A percentile compares a stretch with the other conserved stretches of the same genome.
These are phyloP conservation scores for Rhodotorula glutinis DNA, from an alignment of 1,284 basidiomycete genomes.

Conservation along the genomic window DNA sequence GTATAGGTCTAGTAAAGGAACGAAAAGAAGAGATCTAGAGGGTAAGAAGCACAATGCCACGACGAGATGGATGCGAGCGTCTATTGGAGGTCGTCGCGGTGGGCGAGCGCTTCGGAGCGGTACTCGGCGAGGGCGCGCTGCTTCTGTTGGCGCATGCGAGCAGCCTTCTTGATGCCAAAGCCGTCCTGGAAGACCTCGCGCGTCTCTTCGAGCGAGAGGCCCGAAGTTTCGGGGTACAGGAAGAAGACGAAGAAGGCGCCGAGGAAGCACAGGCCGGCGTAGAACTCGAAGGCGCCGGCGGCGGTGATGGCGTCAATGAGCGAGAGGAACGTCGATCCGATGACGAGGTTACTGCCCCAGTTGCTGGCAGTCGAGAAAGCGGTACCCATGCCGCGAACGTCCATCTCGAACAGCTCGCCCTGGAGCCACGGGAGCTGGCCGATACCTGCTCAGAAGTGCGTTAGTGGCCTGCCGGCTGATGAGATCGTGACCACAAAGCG, in stretches of 20 bases:
- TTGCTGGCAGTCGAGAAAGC: constrained; percentile 75
- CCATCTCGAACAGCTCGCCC: constrained; percentile 67
- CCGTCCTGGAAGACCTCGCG: constrained; percentile 51
- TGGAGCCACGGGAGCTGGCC: constrained; percentile 63
- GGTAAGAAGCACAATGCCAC: background rate
- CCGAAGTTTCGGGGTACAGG: constrained; percentile 71
- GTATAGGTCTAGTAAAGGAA: too few species aligned
- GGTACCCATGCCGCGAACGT: constrained; percentile 73
- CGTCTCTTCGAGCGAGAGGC: constrained; percentile 73
- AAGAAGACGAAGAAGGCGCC: constrained; percentile 66
- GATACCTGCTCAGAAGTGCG: constrained; percentile 5
- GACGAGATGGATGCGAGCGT: background rate
- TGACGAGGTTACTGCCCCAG: constrained; percentile 72
- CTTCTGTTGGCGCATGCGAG: constrained; percentile 43
- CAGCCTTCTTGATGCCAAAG: constrained; percentile 52
- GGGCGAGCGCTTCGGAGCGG: background rate
- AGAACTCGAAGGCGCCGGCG: constrained; percentile 70
- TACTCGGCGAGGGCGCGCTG: constrained; percentile 11
- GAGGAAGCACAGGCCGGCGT: constrained; percentile 67
- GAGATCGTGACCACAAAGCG: too few species aligned
- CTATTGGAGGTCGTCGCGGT: background rate
- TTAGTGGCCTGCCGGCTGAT: background rate
- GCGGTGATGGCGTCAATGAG: constrained; percentile 73
- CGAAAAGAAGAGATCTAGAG: too few species aligned
- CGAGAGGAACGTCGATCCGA: constrained; percentile 67